These are phyloP conservation scores for Grosmannia clavigera DNA, from an alignment of 2,329 filamentous ascomycete species.

Conservation along the genomic window DNA sequence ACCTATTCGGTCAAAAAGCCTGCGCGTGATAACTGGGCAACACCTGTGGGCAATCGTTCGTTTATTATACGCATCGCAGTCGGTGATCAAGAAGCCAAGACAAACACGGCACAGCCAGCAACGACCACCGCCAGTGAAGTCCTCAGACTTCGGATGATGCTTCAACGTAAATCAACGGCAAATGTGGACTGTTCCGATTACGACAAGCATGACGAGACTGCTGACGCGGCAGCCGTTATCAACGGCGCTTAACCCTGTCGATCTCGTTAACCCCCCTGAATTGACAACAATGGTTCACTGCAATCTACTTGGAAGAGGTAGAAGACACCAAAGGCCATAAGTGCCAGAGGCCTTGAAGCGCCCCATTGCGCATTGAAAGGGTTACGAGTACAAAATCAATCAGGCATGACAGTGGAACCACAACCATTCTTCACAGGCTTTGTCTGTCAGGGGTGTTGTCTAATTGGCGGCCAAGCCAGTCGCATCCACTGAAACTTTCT, in stretches of 20 bases:
- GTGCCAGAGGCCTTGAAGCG: neutral
- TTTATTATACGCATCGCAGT: neutral
- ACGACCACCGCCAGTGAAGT: neutral
- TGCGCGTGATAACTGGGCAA: neutral
- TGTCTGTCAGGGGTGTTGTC: neutral
- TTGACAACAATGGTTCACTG: no score
- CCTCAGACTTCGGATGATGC: no score
- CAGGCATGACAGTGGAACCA: neutral
- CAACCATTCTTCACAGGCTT: neutral
- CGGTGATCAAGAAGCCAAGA: neutral
- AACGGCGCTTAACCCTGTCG: neutral
- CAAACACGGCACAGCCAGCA: neutral
- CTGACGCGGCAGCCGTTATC: neutral
- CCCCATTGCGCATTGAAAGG: neutral
- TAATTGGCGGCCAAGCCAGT: neutral
- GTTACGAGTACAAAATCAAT: neutral
- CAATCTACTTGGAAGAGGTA: no score
- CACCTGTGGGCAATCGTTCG: neutral
- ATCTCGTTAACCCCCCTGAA: no score
- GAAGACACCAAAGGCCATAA: no score
- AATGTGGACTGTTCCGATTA: neutral
- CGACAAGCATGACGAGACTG: neutral
- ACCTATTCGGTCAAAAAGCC: neutral
- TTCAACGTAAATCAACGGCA: no score
- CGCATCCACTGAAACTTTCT: neutral